Percentiles rank a stretch among this genome's conserved stretches.
These are phyloP conservation scores for Ziziphus jujuba DNA, from an alignment of 306 rosid species.

Conservation along the genomic window DNA sequence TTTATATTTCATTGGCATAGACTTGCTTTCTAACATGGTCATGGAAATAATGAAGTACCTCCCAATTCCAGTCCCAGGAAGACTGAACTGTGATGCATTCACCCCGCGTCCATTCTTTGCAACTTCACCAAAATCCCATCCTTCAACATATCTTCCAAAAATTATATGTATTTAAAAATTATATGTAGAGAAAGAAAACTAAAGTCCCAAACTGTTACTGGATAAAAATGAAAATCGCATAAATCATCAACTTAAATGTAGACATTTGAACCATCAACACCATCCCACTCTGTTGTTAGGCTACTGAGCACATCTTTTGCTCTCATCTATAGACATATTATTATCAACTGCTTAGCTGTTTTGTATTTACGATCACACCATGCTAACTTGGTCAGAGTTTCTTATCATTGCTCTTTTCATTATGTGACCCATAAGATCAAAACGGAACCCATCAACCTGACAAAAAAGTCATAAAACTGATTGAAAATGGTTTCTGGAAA, in stretches of 20 bases:
- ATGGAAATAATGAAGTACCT: no score
- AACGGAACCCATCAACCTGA: conserved; percentile 98
- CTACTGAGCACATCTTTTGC: conserved; percentile 56
- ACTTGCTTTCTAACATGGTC: no score
- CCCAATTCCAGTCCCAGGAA: conserved; percentile 81
- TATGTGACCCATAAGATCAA: conserved; percentile 96
- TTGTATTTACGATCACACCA: background rate
- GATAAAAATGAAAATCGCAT: background rate
- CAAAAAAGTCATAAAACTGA: conserved; percentile 12
- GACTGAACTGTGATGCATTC: conserved; percentile 89
- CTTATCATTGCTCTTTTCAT: conserved; percentile 95
- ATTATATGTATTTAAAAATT: conserved; percentile 6
- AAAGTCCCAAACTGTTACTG: background rate
- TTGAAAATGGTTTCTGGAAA: background rate
- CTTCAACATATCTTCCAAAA: conserved; percentile 82
- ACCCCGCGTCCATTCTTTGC: conserved; percentile 88
- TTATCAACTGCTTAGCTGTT: conserved; percentile 6
- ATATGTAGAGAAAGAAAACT: conserved; percentile 16
- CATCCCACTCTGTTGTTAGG: conserved; percentile 65
- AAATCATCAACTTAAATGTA: conserved; percentile 59
- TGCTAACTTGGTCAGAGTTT: conserved; percentile 7
- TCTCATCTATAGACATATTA: conserved; percentile 55
- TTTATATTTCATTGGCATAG: background rate
- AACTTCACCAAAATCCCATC: conserved; percentile 99
- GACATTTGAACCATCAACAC: conserved; percentile 86